Conservation (phyloP, 306 rosid genomes). For the Begonia fuchsioides region DNA sequence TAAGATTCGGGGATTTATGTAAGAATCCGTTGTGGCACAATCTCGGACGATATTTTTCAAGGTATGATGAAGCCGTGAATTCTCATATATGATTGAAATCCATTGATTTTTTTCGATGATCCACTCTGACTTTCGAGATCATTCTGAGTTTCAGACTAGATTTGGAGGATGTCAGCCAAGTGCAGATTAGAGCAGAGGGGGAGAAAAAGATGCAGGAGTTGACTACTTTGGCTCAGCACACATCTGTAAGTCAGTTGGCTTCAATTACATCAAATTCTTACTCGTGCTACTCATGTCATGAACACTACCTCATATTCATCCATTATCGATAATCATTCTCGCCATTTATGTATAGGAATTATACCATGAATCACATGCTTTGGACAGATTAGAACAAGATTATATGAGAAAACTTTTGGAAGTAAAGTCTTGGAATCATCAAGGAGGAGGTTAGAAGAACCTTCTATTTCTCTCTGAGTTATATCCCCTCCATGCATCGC, state of each 20-base stretch:
- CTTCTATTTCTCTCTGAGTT: too few relatives aligned
- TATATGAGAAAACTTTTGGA: slow-evolving; percentile 53
- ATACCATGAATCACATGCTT: slow-evolving; percentile 59
- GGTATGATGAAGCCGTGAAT: slow-evolving; percentile 22
- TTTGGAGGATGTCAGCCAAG: slow-evolving; percentile 27
- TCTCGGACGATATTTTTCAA: slow-evolving; percentile 53
- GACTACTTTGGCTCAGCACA: slow-evolving; percentile 43
- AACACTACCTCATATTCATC: background rate
- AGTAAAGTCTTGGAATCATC: slow-evolving; percentile 57
- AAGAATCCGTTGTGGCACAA: slow-evolving; percentile 92
- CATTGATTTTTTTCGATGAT: too few relatives aligned
- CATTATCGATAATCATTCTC: background rate
- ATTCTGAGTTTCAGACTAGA: slow-evolving; percentile 49
- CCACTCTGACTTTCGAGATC: slow-evolving; percentile 12
- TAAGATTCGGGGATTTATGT: slow-evolving; percentile 78
- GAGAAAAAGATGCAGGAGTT: slow-evolving; percentile 63
- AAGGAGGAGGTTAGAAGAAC: slow-evolving; percentile 60
- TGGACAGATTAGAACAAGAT: slow-evolving; percentile 81
- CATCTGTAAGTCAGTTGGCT: slow-evolving; percentile 52
- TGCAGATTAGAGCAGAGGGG: slow-evolving; percentile 32
- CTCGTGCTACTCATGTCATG: background rate
- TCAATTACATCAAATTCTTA: background rate
- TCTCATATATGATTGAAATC: too few relatives aligned
- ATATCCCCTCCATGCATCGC: too few relatives aligned
- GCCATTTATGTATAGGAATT: slow-evolving; percentile 40